phyloP scores from a whole-genome alignment of 352 stramenopile genomes.

The Globisporangium spinosum region DNA sequence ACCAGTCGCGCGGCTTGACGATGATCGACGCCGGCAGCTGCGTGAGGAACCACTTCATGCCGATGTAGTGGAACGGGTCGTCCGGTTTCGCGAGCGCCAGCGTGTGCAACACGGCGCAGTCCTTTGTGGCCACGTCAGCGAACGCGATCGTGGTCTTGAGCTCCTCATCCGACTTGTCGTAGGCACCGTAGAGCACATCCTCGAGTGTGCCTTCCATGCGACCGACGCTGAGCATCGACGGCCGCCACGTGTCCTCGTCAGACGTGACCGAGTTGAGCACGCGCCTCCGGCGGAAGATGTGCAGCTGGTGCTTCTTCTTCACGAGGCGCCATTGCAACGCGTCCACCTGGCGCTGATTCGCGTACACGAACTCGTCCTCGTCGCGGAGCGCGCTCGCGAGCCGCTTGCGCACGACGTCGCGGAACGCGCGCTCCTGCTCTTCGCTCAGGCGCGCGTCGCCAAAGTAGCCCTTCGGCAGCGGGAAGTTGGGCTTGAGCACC shows the following conservation, averaged over 20 bases:
- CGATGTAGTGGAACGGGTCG: constrained; percentile 49
- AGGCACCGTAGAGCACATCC: constrained; percentile 32
- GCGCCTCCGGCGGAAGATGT: constrained; percentile 35
- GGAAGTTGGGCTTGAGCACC: constrained; percentile 19
- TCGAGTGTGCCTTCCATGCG: constrained; percentile 46
- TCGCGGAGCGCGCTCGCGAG: constrained; percentile 30
- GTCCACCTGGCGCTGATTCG: constrained; percentile 29
- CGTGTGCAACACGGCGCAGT: constrained; percentile 38
- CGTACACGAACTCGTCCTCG: constrained; percentile 24
- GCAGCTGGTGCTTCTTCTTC: constrained; percentile 32
- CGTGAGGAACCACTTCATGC: constrained; percentile 48
- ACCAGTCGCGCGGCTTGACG: constrained; percentile 28
- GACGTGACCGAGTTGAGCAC: neutral
- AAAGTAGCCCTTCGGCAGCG: constrained; percentile 31
- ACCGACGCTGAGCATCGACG: constrained; percentile 27
- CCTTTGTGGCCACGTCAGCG: constrained; percentile 27
- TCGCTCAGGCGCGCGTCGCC: constrained; percentile 21
- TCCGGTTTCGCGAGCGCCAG: constrained; percentile 33
- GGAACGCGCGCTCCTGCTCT: constrained; percentile 32
- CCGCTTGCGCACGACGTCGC: constrained; percentile 25
- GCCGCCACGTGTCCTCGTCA: constrained; percentile 15
- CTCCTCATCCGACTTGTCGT: constrained; percentile 38
- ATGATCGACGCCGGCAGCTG: constrained; percentile 26
- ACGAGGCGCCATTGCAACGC: constrained; percentile 49
- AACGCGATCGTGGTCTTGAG: constrained; percentile 37